Conservation (phyloP, 805 yeast genomes). For the Scheffersomyces amazonensis region DNA sequence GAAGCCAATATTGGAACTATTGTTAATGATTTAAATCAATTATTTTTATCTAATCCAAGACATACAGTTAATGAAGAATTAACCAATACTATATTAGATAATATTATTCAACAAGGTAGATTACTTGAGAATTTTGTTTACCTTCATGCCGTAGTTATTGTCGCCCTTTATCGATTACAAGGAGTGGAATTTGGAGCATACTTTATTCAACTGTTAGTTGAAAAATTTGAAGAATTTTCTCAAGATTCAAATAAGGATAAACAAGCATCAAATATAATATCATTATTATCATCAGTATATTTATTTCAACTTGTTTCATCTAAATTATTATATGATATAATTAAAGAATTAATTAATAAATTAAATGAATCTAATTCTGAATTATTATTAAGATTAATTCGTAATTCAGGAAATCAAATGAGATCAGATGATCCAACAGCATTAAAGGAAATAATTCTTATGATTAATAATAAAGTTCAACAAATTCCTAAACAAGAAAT, state of each 20-base stretch:
- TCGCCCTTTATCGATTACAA: conserved; percentile 70
- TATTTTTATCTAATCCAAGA: conserved; percentile 69
- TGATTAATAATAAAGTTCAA: conserved; percentile 48
- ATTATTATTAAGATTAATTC: conserved; percentile 64
- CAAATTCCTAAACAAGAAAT: conserved; percentile 31
- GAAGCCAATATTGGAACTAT: conserved; percentile 78
- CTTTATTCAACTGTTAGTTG: conserved; percentile 78
- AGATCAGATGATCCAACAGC: conserved; percentile 89
- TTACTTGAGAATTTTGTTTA: conserved; percentile 76
- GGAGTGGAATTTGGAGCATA: conserved; percentile 91
- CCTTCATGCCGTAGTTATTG: conserved; percentile 73
- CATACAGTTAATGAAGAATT: conserved; percentile 74
- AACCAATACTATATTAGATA: conserved; percentile 59
- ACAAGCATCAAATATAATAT: conserved; percentile 63
- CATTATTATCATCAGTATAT: conserved; percentile 74
- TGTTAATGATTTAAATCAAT: conserved; percentile 60
- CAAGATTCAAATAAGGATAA: conserved; percentile 29
- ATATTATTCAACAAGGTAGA: conserved; percentile 60
- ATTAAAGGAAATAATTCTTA: conserved; percentile 70
- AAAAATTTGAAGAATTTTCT: conserved; percentile 51
- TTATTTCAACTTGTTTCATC: conserved; percentile 75
- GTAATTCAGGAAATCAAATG: conserved; percentile 78
- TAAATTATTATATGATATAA: conserved; percentile 72
- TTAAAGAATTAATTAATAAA: conserved; percentile 49
- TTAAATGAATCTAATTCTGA: conserved; percentile 76